Percentiles rank a stretch among this genome's conserved stretches.
phyloP scores from a whole-genome alignment of 1,284 basidiomycete genomes.

The Cerioporus squamosus region DNA sequence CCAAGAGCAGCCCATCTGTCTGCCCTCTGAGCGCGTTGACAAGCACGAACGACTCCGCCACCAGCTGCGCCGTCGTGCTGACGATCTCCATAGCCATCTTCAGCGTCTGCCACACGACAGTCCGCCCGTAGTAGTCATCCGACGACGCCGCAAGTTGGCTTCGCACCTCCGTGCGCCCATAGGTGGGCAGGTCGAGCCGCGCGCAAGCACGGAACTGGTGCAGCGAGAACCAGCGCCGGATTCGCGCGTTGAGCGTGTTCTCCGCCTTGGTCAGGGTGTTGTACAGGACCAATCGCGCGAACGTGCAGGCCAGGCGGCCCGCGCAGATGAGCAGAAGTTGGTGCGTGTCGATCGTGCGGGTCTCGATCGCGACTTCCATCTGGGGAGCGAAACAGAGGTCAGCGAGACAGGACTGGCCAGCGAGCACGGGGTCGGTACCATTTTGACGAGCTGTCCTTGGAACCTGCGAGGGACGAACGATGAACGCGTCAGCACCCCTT shows the following conservation, averaged over 20 bases:
- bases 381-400: constrained; percentile 49
- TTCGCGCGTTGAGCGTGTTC: constrained; percentile 35
- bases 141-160: constrained; percentile 49
- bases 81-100: constrained; percentile 44
- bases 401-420: constrained; percentile 74
- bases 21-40: constrained; percentile 60
- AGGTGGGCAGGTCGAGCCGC: constrained; percentile 79
- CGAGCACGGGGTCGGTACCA: constrained; percentile 62
- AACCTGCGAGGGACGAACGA: constrained; percentile 45
- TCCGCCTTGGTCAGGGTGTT: neutral
- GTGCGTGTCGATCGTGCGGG: constrained; percentile 61
- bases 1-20: constrained; percentile 63
- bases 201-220: constrained; percentile 67
- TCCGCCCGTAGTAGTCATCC: constrained; percentile 34
- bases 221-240: constrained; percentile 63
- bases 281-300: neutral
- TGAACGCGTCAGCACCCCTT: neutral
- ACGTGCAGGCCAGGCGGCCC: neutral
- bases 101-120: constrained; percentile 64
- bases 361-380: constrained; percentile 65
- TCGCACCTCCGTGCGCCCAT: constrained; percentile 63
- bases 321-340: constrained; percentile 5
- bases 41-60: constrained; percentile 67
- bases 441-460: constrained; percentile 65
- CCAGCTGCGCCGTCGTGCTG: constrained; percentile 52